phyloP scores from a whole-genome alignment of 176 grass and related monocot species.

The Elymus sibiricus region DNA sequence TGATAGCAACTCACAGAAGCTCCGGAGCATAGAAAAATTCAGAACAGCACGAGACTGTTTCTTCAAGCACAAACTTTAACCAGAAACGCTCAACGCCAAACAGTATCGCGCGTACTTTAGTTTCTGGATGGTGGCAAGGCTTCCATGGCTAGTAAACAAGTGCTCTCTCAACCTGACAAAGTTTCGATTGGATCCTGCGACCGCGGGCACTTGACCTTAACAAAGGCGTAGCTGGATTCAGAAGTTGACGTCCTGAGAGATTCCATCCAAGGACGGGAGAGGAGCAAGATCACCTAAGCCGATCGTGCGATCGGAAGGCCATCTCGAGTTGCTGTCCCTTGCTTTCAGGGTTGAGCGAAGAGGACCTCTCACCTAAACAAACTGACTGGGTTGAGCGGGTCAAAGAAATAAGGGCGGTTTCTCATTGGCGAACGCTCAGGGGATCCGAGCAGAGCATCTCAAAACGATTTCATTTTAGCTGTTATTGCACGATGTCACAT shows the following conservation, averaged over 20 bases:
- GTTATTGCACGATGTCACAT: too few relatives aligned
- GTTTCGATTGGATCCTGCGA: background rate
- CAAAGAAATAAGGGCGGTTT: background rate
- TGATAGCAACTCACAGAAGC: background rate
- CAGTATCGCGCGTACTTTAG: background rate
- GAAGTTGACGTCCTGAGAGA: background rate
- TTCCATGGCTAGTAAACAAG: background rate
- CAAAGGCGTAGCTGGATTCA: background rate
- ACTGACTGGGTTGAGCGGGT: background rate
- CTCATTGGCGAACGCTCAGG: background rate
- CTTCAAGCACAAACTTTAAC: slow-evolving; percentile 12
- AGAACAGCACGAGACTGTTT: background rate
- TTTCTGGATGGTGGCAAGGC: background rate
- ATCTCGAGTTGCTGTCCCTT: background rate
- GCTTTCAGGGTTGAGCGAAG: background rate
- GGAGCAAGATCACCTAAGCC: background rate
- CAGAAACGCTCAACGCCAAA: background rate
- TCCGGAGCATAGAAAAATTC: background rate
- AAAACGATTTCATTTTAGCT: too few relatives aligned
- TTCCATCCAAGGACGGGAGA: background rate
- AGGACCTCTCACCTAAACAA: background rate
- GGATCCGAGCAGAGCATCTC: background rate
- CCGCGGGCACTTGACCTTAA: background rate
- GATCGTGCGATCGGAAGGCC: background rate
- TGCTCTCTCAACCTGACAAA: background rate